Evolutionary conservation across 495 filamentous ascomycete genomes (phyloP).

Genomic region (Xylona heveae): DNA sequence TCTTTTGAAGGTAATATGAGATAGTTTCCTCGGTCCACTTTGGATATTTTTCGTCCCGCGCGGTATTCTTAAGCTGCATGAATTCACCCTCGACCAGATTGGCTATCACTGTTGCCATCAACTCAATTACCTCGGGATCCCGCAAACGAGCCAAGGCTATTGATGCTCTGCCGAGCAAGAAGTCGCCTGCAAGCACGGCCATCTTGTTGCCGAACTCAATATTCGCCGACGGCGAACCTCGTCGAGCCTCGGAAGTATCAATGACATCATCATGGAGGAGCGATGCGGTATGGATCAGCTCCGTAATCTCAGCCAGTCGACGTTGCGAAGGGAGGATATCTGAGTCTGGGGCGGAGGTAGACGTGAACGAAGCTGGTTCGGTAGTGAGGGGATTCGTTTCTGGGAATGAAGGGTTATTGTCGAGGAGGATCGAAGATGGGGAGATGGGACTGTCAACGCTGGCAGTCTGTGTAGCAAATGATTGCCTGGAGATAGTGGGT

Average conservation of each 20-base stretch:
- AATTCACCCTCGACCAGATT: constrained; percentile 97
- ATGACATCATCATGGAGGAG: constrained; percentile 97
- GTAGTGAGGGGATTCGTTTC: constrained; percentile 20
- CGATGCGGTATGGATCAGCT: constrained; percentile 91
- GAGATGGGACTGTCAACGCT: constrained; percentile 61
- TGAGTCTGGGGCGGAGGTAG: constrained; percentile 29
- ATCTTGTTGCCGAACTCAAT: constrained; percentile 95
- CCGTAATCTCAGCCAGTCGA: constrained; percentile 86
- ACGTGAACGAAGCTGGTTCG: constrained; percentile 18
- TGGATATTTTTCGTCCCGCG: constrained; percentile 60
- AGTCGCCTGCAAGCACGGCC: constrained; percentile 91
- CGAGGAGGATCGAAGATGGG: constrained; percentile 48
- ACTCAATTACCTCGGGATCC: constrained; percentile 82
- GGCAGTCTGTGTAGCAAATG: constrained; percentile 2
- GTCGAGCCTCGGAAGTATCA: constrained; percentile 66
- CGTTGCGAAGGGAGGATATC: constrained; percentile 84
- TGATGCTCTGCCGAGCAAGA: constrained; percentile 78
- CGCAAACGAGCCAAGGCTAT: constrained; percentile 80
- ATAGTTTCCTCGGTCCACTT: constrained; percentile 71
- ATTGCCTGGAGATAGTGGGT: constrained; percentile 31
- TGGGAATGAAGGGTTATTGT: constrained; percentile 45
- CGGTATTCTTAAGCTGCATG: constrained; percentile 97
- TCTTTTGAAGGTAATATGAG: constrained; percentile 94
- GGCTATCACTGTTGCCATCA: constrained; percentile 87
- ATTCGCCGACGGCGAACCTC: constrained; percentile 73